Evolutionary conservation across 495 filamentous ascomycete genomes (phyloP), one percentile per base, ranked within the genome.

Genomic region (Penicillium coprophilum): DNA sequence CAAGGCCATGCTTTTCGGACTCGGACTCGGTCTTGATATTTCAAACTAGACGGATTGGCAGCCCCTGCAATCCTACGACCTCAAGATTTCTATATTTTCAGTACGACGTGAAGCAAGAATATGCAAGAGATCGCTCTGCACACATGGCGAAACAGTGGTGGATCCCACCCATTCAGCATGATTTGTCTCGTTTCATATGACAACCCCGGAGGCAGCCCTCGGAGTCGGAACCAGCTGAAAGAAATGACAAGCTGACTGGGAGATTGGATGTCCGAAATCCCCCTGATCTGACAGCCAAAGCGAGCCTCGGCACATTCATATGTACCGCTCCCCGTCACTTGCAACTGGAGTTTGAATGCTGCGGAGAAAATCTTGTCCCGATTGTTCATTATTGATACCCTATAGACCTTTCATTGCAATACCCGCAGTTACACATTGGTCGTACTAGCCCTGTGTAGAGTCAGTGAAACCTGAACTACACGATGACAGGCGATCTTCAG

Each of bases 21-120:
- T 67, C 64, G 59, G 64, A 65, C 40, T 67, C 64, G 64, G 64
- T 11, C 19, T 50, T 51, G 28, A 41, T n/a, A 38, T 43, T 34
- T 34, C 27, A 46, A 50, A 44, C 32, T 20, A 10, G 19, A 13
- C 6, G 28, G 46, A 38, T 20, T 5, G 3, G 6, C 20, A 50
- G 51, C 21, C 41, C 21, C 31, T 13, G 11, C 44, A 31, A 31
- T 23, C 40, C 38, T n/a, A 10, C 13, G 20, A 38, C 27, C 8
- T 21, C 19, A 24, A 15, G 3, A 46, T 9, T 27, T 51, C 6
- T 9, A 43, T 5, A 38, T 9, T 27, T 38, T 6, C 5, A 43
- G 15, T 36, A 21, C 24, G 13, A 45, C 47, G 30, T 20, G 17
- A 36, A 45, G 47, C 30, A 38, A 20, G 39, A 8, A 27, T 15